Percentiles rank a stretch among this genome's conserved stretches.
Evolutionary conservation across 768 basidiomycete species (phyloP).

Genomic region (Macrolepiota dolichaula): DNA sequence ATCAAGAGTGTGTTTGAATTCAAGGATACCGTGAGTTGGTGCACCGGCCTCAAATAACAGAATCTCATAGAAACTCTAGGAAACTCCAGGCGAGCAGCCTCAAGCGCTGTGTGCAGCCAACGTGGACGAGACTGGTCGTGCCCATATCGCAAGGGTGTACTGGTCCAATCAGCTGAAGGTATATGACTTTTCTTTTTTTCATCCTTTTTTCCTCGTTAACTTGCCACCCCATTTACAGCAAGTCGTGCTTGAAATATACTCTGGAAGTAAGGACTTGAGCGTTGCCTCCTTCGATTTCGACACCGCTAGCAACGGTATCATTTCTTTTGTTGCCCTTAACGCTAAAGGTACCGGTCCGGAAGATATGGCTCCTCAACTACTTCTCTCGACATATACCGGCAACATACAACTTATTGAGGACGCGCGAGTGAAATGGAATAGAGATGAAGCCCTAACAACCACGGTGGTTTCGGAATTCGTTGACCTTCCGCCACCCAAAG

Average conservation of each 20-base stretch:
- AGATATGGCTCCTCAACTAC: slow-evolving; percentile 49
- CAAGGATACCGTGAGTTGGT: slow-evolving; percentile 43
- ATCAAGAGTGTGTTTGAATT: slow-evolving; percentile 50
- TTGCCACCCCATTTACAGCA: slow-evolving; percentile 19
- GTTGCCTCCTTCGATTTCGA: slow-evolving; percentile 8
- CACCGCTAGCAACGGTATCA: slow-evolving; percentile 11
- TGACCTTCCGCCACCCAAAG: slow-evolving; percentile 62
- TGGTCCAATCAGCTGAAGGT: slow-evolving; percentile 63
- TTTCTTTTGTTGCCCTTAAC: slow-evolving; percentile 11
- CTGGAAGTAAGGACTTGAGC: not conserved
- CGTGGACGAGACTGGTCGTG: slow-evolving; percentile 42
- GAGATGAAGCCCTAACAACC: slow-evolving; percentile 76
- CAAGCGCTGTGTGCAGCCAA: slow-evolving; percentile 58
- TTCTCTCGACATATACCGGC: slow-evolving; percentile 76
- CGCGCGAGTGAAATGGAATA: slow-evolving; percentile 60
- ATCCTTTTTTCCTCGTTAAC: not conserved
- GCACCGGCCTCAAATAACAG: not conserved
- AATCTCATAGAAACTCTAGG: slow-evolving; percentile 25
- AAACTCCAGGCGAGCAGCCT: slow-evolving; percentile 35
- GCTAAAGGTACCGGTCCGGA: not conserved
- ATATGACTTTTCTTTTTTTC: slow-evolving; percentile 16
- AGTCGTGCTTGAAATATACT: slow-evolving; percentile 46
- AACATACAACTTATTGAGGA: slow-evolving; percentile 27
- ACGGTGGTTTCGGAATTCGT: slow-evolving; percentile 66
- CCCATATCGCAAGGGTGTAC: slow-evolving; percentile 60